A percentile compares a stretch with the other conserved stretches of the same genome.
Conservation (phyloP, 768 basidiomycete genomes). For the Mycena rosella region DNA sequence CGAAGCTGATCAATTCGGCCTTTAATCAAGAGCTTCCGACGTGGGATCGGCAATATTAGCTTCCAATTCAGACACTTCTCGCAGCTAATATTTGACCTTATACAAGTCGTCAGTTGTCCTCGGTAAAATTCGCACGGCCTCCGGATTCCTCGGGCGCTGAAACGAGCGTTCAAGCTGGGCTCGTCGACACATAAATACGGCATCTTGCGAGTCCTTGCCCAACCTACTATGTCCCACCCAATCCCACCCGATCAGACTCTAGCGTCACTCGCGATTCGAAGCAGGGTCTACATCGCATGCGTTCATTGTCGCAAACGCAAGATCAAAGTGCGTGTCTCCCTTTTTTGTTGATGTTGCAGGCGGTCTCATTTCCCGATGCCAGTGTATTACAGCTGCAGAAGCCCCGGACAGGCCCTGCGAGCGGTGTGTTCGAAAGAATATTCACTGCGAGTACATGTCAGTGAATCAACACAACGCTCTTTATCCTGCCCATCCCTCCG, state of each 20-base stretch:
- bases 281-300: conserved; percentile 20
- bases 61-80: too few relatives aligned
- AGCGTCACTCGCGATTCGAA: not conserved
- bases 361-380: not conserved
- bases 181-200: too few relatives aligned
- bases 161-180: too few relatives aligned
- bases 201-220: not conserved
- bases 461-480: not conserved
- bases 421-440: not conserved
- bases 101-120: too few relatives aligned
- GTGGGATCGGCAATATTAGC: too few relatives aligned
- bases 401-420: conserved; percentile 4
- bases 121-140: too few relatives aligned
- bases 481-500: not conserved
- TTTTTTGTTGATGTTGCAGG: not conserved
- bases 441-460: conserved; percentile 11
- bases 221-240: not conserved
- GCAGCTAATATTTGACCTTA: too few relatives aligned
- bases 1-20: too few relatives aligned
- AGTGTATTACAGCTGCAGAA: conserved; percentile 13
- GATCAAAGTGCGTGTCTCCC: conserved; percentile 4
- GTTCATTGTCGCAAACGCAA: not conserved
- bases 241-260: not conserved
- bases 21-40: too few relatives aligned
- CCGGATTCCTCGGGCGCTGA: too few relatives aligned